phyloP scores from a whole-genome alignment of 345 rosid species.

The Sisymbrium irio region DNA sequence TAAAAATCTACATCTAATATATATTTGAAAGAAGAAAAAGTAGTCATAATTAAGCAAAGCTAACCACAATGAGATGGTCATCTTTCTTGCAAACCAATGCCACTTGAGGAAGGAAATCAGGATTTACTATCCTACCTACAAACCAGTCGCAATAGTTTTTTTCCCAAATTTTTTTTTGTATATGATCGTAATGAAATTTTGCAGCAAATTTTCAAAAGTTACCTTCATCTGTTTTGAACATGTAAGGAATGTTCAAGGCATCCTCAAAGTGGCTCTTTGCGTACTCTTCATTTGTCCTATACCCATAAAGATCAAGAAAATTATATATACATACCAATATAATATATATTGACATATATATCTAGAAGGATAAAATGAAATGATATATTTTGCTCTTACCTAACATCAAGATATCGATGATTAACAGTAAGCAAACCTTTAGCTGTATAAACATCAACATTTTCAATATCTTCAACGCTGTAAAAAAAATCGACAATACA shows the following conservation, averaged over 20 bases:
- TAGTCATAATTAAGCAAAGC: background rate
- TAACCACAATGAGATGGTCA: slow-evolving; percentile 48
- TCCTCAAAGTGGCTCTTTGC: slow-evolving; percentile 43
- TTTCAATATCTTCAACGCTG: slow-evolving; percentile 31
- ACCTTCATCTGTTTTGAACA: slow-evolving; percentile 54
- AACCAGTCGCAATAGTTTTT: background rate
- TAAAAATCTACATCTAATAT: background rate
- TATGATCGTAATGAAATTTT: background rate
- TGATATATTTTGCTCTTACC: slow-evolving; percentile 20
- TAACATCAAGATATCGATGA: slow-evolving; percentile 50
- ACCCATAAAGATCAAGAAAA: background rate
- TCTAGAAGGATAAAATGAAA: background rate
- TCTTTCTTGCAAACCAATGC: slow-evolving; percentile 40
- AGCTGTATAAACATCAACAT: slow-evolving; percentile 41
- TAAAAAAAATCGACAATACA: background rate
- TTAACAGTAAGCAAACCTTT: slow-evolving; percentile 45
- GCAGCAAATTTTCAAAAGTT: background rate
- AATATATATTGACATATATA: background rate
- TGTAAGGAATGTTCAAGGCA: slow-evolving; percentile 51
- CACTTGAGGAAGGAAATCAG: slow-evolving; percentile 43
- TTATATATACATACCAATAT: background rate
- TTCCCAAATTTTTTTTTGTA: too few relatives aligned
- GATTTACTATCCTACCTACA: slow-evolving; percentile 24
- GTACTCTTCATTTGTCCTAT: slow-evolving; percentile 53
- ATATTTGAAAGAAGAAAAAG: background rate